Evolutionary conservation across 495 filamentous ascomycete species (phyloP).

Genomic region (Penicillium mononematosum): DNA sequence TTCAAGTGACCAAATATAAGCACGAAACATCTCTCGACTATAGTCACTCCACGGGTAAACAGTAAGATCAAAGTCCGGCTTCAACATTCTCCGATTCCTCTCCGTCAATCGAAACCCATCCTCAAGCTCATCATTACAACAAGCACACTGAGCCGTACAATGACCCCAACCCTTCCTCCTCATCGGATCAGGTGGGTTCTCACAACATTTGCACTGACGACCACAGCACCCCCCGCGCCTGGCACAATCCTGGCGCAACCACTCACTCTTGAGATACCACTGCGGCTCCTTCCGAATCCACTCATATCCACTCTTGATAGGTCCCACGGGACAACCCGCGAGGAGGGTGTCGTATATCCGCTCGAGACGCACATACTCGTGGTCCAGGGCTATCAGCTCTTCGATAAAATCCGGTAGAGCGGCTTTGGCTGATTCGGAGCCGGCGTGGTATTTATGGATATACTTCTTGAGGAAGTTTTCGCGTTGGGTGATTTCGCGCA

Average conservation of each 20-base stretch:
- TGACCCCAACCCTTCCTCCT: constrained; percentile 12
- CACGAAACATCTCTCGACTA: constrained; percentile 9
- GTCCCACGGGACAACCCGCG: not conserved
- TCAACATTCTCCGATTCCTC: not conserved
- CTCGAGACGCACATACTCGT: constrained; percentile 1
- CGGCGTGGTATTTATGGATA: not conserved
- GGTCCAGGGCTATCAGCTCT: constrained; percentile 5
- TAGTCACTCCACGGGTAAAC: constrained; percentile 8
- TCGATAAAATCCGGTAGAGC: not conserved
- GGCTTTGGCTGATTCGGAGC: not conserved
- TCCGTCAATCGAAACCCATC: not conserved
- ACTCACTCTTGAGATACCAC: constrained; percentile 10
- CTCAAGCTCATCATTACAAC: constrained; percentile 2
- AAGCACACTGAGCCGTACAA: constrained; percentile 13
- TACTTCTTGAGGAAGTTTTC: constrained; percentile 3
- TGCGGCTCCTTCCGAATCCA: constrained; percentile 5
- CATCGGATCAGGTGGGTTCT: not conserved
- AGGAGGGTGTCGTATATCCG: not conserved
- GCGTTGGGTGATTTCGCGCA: constrained; percentile 6
- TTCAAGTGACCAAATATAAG: constrained; percentile 9
- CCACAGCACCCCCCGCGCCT: constrained; percentile 14
- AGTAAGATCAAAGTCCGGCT: constrained; percentile 11
- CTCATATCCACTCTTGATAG: constrained; percentile 8
- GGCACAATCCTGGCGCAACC: constrained; percentile 9
- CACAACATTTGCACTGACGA: constrained; percentile 7